phyloP scores from a whole-genome alignment of 352 stramenopile genomes.

The Bremia lactucae region DNA sequence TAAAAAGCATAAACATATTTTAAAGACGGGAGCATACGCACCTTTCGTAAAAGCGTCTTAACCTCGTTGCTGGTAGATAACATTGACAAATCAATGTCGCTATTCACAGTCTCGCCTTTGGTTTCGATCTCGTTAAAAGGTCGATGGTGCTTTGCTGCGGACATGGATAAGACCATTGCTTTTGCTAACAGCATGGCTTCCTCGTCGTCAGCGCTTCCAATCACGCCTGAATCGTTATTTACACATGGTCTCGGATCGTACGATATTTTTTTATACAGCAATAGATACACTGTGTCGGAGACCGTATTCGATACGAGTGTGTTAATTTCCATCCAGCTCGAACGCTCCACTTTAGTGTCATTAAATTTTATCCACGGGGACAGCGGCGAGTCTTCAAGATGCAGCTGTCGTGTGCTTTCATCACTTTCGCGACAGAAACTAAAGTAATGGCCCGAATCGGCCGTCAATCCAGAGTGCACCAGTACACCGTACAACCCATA shows the following conservation, averaged over 20 bases:
- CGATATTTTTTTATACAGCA: slow-evolving; percentile 83
- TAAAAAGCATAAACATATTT: background rate
- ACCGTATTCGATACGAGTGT: slow-evolving; percentile 61
- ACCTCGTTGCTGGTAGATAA: slow-evolving; percentile 24
- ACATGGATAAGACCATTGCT: slow-evolving; percentile 85
- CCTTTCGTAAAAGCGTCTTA: slow-evolving; percentile 44
- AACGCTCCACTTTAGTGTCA: slow-evolving; percentile 71
- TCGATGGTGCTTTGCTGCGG: slow-evolving; percentile 41
- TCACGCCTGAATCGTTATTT: slow-evolving; percentile 4
- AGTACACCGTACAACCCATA: slow-evolving; percentile 87
- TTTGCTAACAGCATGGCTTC: slow-evolving; percentile 83
- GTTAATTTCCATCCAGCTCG: slow-evolving; percentile 79
- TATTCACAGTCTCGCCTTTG: slow-evolving; percentile 16
- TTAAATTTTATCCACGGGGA: slow-evolving; percentile 89
- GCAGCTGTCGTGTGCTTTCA: slow-evolving; percentile 53
- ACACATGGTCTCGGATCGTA: slow-evolving; percentile 25
- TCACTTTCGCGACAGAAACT: slow-evolving; percentile 81
- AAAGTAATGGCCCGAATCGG: slow-evolving; percentile 88
- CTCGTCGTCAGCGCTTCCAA: slow-evolving; percentile 31
- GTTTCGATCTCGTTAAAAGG: slow-evolving; percentile 26
- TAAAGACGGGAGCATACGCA: slow-evolving; percentile 7
- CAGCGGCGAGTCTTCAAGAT: slow-evolving; percentile 64
- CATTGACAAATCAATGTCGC: slow-evolving; percentile 5
- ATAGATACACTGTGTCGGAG: slow-evolving; percentile 81
- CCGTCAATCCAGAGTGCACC: slow-evolving; percentile 80